phyloP scores from a whole-genome alignment of 768 basidiomycete species.

The Podaxis mareebaensis region DNA sequence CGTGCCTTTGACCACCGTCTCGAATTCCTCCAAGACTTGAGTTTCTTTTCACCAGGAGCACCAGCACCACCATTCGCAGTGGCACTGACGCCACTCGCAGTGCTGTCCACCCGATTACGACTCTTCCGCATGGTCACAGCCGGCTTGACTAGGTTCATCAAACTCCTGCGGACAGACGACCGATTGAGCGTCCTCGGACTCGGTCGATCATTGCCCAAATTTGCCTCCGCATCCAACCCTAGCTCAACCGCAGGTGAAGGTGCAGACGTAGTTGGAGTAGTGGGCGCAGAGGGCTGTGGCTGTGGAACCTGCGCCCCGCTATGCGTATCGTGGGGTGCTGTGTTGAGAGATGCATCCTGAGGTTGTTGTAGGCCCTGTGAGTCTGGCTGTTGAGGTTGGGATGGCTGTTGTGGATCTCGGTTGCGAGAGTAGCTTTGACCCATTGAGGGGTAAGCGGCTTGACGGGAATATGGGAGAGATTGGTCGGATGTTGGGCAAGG shows the following conservation, averaged over 20 bases:
- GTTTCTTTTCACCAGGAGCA: constrained; percentile 13
- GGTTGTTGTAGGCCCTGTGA: background rate
- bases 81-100: background rate
- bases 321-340: background rate
- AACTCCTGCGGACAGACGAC: constrained; percentile 33
- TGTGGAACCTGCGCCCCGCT: background rate
- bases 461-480: background rate
- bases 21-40: constrained; percentile 27
- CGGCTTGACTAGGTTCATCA: constrained; percentile 32
- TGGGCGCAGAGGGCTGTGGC: background rate
- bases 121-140: background rate
- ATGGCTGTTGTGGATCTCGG: background rate
- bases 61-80: background rate
- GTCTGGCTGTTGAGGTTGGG: background rate
- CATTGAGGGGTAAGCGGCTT: constrained; percentile 14
- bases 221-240: background rate
- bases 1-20: constrained; percentile 34
- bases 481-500: background rate
- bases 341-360: background rate
- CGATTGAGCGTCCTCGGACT: constrained; percentile 14
- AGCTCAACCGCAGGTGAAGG: background rate
- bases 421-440: constrained; percentile 22
- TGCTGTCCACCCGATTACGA: constrained; percentile 18
- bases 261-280: background rate
- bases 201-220: background rate